A percentile compares a stretch with the other conserved stretches of the same genome.
These are phyloP conservation scores for Grosmannia penicillata DNA, from an alignment of 2,329 filamentous ascomycete genomes.

Conservation along the genomic window DNA sequence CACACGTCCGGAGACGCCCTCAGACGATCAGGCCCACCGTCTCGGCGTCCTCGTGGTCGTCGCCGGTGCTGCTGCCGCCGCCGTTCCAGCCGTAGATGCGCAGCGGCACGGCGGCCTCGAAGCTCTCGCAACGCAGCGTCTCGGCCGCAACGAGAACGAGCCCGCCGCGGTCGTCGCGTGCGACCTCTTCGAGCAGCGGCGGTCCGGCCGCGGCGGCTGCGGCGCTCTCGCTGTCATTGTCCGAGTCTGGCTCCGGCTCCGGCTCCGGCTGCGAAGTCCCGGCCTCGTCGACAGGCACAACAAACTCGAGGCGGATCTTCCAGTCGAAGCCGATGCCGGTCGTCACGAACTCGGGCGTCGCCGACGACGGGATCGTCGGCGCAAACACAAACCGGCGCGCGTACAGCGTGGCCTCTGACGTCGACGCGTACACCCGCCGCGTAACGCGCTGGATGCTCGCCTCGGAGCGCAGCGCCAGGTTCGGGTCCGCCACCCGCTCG, in stretches of 20 bases:
- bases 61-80: not conserved
- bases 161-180: constrained; percentile 62
- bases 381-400: constrained; percentile 65
- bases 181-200: constrained; percentile 63
- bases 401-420: constrained; percentile 72
- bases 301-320: constrained; percentile 85
- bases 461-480: constrained; percentile 69
- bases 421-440: constrained; percentile 61
- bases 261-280: constrained; percentile 11
- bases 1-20: too few relatives aligned
- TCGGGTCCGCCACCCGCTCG: constrained; percentile 69
- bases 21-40: not conserved
- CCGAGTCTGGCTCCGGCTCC: constrained; percentile 18
- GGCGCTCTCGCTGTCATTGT: constrained; percentile 11
- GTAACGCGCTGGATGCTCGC: constrained; percentile 80
- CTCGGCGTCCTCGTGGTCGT: not conserved
- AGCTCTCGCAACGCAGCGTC: constrained; percentile 70
- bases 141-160: constrained; percentile 63
- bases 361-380: constrained; percentile 66
- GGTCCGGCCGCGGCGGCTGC: not conserved
- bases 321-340: constrained; percentile 78
- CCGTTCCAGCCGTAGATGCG: constrained; percentile 58
- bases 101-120: constrained; percentile 76
- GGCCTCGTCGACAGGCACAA: constrained; percentile 42
- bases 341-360: constrained; percentile 85